Percentiles rank a stretch among this genome's conserved stretches.
Conservation (phyloP, 768 basidiomycete genomes). For the Pleurotus citrinopileatus region DNA sequence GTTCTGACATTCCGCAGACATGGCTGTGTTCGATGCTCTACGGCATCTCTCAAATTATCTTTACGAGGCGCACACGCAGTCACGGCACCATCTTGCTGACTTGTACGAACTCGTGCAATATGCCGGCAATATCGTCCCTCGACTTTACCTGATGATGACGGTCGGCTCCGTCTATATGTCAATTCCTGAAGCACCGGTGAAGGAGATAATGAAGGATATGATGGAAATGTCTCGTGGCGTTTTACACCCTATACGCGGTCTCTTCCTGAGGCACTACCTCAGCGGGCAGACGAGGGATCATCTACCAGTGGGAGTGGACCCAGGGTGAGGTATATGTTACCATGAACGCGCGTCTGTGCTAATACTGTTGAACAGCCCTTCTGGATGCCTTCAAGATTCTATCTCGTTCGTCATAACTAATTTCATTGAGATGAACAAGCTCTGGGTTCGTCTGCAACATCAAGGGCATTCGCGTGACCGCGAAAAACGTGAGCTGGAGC, state of each 20-base stretch:
- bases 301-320: constrained; percentile 81
- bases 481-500: constrained; percentile 96
- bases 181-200: constrained; percentile 92
- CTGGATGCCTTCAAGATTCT: constrained; percentile 91
- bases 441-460: constrained; percentile 98
- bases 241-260: constrained; percentile 92
- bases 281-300: constrained; percentile 96
- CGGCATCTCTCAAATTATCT: constrained; percentile 95
- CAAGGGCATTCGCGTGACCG: constrained; percentile 96
- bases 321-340: constrained; percentile 56
- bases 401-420: constrained; percentile 95
- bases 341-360: background rate
- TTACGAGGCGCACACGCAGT: constrained; percentile 90
- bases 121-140: constrained; percentile 92
- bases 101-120: constrained; percentile 99
- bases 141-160: constrained; percentile 97
- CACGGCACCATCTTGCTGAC: constrained; percentile 95
- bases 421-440: constrained; percentile 99
- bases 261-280: constrained; percentile 95
- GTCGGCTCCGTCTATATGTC: constrained; percentile 99
- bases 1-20: constrained; percentile 52
- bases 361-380: constrained; percentile 49
- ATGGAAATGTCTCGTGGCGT: constrained; percentile 99
- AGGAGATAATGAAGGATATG: constrained; percentile 99
- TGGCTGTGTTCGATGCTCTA: constrained; percentile 97